Evolutionary conservation across 805 yeast species (phyloP).

Genomic region (Ogataea glucozyma): DNA sequence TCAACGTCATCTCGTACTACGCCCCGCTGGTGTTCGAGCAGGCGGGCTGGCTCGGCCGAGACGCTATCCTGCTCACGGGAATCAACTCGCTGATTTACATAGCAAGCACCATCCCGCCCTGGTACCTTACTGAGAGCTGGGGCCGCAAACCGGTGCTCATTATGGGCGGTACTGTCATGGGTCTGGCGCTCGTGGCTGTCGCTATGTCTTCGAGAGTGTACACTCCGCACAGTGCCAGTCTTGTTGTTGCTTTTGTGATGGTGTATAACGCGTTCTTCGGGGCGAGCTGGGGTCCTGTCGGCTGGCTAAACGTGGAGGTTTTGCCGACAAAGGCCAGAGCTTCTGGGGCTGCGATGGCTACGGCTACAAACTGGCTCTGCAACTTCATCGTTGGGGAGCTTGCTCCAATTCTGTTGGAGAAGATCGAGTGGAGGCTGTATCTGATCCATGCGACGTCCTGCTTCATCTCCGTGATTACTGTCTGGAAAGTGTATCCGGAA

Average conservation of each 20-base stretch:
- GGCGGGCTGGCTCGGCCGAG: constrained; percentile 91
- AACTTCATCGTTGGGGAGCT: constrained; percentile 90
- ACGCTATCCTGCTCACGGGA: constrained; percentile 90
- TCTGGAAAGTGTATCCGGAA: constrained; percentile 77
- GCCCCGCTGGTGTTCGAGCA: constrained; percentile 93
- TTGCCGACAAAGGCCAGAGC: constrained; percentile 83
- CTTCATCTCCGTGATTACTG: constrained; percentile 69
- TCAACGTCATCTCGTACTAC: constrained; percentile 87
- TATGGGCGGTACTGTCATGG: constrained; percentile 81
- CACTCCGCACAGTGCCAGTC: constrained; percentile 53
- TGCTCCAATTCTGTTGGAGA: constrained; percentile 81
- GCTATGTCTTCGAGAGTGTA: constrained; percentile 59
- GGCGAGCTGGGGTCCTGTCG: constrained; percentile 91
- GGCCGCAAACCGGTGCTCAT: constrained; percentile 85
- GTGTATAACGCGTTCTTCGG: constrained; percentile 85
- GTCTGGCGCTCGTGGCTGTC: constrained; percentile 62
- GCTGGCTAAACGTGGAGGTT: constrained; percentile 85
- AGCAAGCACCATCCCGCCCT: constrained; percentile 76
- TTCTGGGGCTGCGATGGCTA: constrained; percentile 85
- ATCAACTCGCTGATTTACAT: constrained; percentile 60
- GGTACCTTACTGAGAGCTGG: constrained; percentile 90
- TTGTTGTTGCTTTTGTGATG: constrained; percentile 76
- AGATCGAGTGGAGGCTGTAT: constrained; percentile 77
- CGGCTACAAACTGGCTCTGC: constrained; percentile 92
- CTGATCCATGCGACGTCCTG: constrained; percentile 81